Base-by-base conservation (phyloP, 805 yeast genomes). In the Pichia ethanolica region DNA sequence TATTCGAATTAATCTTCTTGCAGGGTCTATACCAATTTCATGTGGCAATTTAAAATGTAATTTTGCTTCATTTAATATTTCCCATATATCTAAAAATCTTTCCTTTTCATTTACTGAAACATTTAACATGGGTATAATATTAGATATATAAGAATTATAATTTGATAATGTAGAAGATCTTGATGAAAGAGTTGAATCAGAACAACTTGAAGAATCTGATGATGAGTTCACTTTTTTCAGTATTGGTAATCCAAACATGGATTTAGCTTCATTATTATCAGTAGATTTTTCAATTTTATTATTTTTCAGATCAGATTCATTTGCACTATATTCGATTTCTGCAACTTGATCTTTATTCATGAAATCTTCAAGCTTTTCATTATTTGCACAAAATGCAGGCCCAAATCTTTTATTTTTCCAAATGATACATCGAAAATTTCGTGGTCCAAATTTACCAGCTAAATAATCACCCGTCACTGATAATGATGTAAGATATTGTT, bases 41-140 rank as follows among this genome's bases (percentile, higher is more conserved):
- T 56, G 52, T 0, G 68, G 66, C 25, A 64, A 40, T 14, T 53
- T 55, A 39, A 63, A 61, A 44, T 62, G 63, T 20, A 49, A 25
- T 14, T 45, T 45, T n/a, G 59, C 52, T 35, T 61, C 59, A 11
- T 46, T 45, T 4, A 64, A 39, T 5, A 57, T 53, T 2, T 38
- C 37, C 54, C 54, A 53, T 11, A 50, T 30, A 25, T 44, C 27
- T 5, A 42, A 28, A 9, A 53, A 48, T 27, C 28, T 41, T 7
- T 7, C 34, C 9, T 7, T 37, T 3, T 48, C 49, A 30, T 1
- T 5, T 5, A 38, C 27, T 4, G 13, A 39, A 7, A 34, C 38
- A 33, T 30, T 45, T 28, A 45, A 12, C 14, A 50, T 9, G 2
- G 52, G 53, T 38, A 45, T 25, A 35, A 52, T 11, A 14, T 10